Conservation (phyloP, 352 stramenopile genomes). For the Pythium vanterpoolii region DNA sequence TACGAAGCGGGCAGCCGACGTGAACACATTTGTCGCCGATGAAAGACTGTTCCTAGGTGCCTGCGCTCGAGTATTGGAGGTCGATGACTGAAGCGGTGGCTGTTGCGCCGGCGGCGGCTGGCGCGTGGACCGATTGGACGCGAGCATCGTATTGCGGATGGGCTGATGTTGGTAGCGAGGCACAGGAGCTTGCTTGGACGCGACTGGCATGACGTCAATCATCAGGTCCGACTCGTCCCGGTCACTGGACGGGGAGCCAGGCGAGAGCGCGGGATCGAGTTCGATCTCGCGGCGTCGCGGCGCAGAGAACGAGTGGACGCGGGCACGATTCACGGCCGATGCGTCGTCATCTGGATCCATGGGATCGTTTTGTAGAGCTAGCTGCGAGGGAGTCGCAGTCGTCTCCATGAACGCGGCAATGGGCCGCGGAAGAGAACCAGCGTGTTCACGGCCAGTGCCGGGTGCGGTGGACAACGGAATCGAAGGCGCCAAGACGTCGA, state of each 20-base stretch:
- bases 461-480: not conserved
- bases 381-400: not conserved
- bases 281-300: constrained; percentile 21
- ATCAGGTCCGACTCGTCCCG: constrained; percentile 15
- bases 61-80: not conserved
- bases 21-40: not conserved
- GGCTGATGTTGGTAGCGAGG: constrained; percentile 18
- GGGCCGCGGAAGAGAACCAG: not conserved
- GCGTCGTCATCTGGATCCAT: constrained; percentile 8
- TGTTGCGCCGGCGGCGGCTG: constrained; percentile 1
- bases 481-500: constrained; percentile 35
- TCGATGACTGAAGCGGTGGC: not conserved
- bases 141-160: not conserved
- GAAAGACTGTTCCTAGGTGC: not conserved
- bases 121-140: not conserved
- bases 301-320: constrained; percentile 27
- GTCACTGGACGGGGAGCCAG: constrained; percentile 12
- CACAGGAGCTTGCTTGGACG: constrained; percentile 1
- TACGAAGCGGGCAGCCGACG: not conserved
- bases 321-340: constrained; percentile 2
- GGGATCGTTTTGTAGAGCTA: not conserved
- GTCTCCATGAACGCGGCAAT: constrained; percentile 22
- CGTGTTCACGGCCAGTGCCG: not conserved
- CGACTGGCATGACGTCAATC: constrained; percentile 7
- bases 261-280: constrained; percentile 9